Conservation (phyloP, 106 monocot genomes). For the Alisma plantagoaquatica region DNA sequence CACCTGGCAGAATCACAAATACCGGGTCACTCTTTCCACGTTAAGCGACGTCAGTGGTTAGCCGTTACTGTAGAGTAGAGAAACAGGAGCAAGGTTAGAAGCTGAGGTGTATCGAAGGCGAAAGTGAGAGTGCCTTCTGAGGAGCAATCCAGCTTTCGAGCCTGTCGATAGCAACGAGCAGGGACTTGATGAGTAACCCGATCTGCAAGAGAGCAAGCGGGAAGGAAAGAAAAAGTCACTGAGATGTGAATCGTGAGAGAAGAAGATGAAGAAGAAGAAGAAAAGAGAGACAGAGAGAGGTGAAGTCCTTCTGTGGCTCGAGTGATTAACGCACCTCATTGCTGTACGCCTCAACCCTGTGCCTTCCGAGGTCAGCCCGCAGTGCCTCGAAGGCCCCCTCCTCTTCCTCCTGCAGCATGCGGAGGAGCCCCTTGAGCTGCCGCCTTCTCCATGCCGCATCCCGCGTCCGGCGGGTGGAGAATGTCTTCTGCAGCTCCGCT, state of each 20-base stretch:
- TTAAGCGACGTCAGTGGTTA: too few relatives aligned
- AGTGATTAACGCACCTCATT: constrained; percentile 42
- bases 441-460: constrained; percentile 38
- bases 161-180: constrained; percentile 29
- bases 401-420: constrained; percentile 41
- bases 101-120: not conserved
- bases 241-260: not conserved
- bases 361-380: constrained; percentile 58
- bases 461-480: constrained; percentile 44
- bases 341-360: constrained; percentile 48
- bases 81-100: not conserved
- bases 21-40: not conserved
- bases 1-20: constrained; percentile 22
- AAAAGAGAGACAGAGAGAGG: too few relatives aligned
- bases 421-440: constrained; percentile 45
- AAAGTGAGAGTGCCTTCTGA: constrained; percentile 22
- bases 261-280: too few relatives aligned
- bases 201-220: constrained; percentile 43
- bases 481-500: constrained; percentile 35
- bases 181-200: constrained; percentile 52
- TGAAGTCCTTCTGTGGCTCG: not conserved
- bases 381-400: constrained; percentile 40
- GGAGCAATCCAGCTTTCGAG: constrained; percentile 71
- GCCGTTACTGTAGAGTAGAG: too few relatives aligned
- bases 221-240: too few relatives aligned